Conservation (phyloP, 1,284 basidiomycete species). For the Ganoderma boninense region DNA sequence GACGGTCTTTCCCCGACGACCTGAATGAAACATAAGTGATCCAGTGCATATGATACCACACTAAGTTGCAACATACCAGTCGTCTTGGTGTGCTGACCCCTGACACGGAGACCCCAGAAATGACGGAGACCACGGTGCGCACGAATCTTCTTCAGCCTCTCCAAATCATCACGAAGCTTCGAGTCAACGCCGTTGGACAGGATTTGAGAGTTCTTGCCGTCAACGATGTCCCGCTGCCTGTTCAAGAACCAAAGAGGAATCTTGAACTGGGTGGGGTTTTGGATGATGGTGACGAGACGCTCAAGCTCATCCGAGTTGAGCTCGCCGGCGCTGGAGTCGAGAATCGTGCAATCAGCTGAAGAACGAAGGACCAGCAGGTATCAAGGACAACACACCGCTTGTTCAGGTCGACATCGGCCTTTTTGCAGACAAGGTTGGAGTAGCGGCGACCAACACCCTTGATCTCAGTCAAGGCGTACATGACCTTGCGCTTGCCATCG, state of each 20-base stretch:
- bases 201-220: slow-evolving; percentile 97
- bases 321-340: slow-evolving; percentile 78
- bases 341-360: background rate
- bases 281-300: slow-evolving; percentile 99
- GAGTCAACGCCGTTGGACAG: slow-evolving; percentile 98
- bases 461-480: slow-evolving; percentile 98
- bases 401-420: slow-evolving; percentile 98
- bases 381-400: slow-evolving; percentile 82
- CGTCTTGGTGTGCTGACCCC: slow-evolving; percentile 99
- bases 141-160: slow-evolving; percentile 99
- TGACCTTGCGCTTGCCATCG: slow-evolving; percentile 98
- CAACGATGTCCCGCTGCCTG: slow-evolving; percentile 98
- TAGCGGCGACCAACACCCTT: slow-evolving; percentile 99
- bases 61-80: slow-evolving; percentile 70
- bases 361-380: background rate
- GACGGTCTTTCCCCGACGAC: slow-evolving; percentile 91
- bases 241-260: slow-evolving; percentile 99
- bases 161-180: slow-evolving; percentile 98
- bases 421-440: slow-evolving; percentile 99
- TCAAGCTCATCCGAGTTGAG: slow-evolving; percentile 98
- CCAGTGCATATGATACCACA: background rate
- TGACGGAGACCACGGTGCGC: slow-evolving; percentile 98
- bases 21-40: slow-evolving; percentile 45
- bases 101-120: slow-evolving; percentile 94
- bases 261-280: slow-evolving; percentile 99